These are phyloP conservation scores for Plasmodium knowlesi DNA, from an alignment of 169 alveolate genomes.

Conservation along the genomic window DNA sequence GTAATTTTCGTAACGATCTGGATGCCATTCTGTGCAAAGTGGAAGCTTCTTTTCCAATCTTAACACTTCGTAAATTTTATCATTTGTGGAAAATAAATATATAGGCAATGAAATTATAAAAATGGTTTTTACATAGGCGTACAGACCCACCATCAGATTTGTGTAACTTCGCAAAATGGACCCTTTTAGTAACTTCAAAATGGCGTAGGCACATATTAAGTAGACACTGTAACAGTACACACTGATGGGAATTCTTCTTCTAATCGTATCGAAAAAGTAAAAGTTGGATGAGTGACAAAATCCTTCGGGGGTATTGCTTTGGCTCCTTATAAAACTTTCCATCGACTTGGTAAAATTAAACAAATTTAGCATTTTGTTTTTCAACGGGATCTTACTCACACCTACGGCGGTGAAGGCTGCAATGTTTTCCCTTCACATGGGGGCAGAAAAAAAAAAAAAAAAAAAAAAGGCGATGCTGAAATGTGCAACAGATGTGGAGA, in stretches of 20 bases:
- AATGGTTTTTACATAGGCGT: slow-evolving; percentile 31
- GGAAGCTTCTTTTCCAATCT: slow-evolving; percentile 26
- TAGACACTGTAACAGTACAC: slow-evolving; percentile 55
- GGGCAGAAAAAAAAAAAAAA: background rate
- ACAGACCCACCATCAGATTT: slow-evolving; percentile 43
- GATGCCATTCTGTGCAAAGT: slow-evolving; percentile 67
- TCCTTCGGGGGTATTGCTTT: slow-evolving; percentile 73
- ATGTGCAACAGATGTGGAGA: background rate
- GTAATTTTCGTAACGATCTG: slow-evolving; percentile 32
- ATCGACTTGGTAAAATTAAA: slow-evolving; percentile 46
- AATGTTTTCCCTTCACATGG: slow-evolving; percentile 53
- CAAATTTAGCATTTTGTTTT: slow-evolving; percentile 34
- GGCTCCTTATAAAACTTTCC: slow-evolving; percentile 64
- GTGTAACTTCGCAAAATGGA: slow-evolving; percentile 33
- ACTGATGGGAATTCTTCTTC: slow-evolving; percentile 50
- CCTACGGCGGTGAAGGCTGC: slow-evolving; percentile 66
- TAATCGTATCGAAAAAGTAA: slow-evolving; percentile 67
- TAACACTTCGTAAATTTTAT: slow-evolving; percentile 33
- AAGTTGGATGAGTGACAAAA: slow-evolving; percentile 59
- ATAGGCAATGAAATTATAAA: slow-evolving; percentile 58
- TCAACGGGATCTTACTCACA: slow-evolving; percentile 33
- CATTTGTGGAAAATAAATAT: slow-evolving; percentile 70
- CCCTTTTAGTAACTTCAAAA: slow-evolving; percentile 53
- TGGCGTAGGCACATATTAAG: slow-evolving; percentile 49
- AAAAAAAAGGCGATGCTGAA: background rate